Evolutionary conservation across 2,329 filamentous ascomycete species (phyloP).

Genomic region (Tolypocladium guangdongense): DNA sequence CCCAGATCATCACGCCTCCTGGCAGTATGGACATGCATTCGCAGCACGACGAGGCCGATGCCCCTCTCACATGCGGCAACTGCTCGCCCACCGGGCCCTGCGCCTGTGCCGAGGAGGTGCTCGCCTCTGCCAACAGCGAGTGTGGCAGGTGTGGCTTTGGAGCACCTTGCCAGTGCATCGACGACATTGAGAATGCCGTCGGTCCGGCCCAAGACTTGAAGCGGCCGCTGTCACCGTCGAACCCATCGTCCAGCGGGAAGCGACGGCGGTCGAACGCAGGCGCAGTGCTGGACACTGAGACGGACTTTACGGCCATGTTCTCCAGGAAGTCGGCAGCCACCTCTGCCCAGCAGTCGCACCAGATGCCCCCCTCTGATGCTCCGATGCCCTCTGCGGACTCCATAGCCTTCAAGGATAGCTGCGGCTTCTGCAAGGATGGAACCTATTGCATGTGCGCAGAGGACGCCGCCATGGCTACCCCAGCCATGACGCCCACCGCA

Average conservation of each 20-base stretch:
- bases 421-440: slow-evolving; percentile 74
- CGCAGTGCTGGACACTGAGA: slow-evolving; percentile 49
- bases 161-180: slow-evolving; percentile 52
- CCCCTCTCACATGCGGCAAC: slow-evolving; percentile 40
- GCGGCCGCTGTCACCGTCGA: slow-evolving; percentile 36
- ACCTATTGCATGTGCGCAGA: slow-evolving; percentile 78
- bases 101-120: slow-evolving; percentile 47
- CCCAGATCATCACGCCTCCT: slow-evolving; percentile 45
- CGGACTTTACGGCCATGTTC: slow-evolving; percentile 63
- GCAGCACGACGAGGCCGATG: slow-evolving; percentile 16
- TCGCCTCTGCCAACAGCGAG: slow-evolving; percentile 41
- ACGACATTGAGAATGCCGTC: slow-evolving; percentile 43
- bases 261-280: slow-evolving; percentile 32
- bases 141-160: slow-evolving; percentile 57
- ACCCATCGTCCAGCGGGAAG: slow-evolving; percentile 38
- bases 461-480: slow-evolving; percentile 26
- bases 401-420: slow-evolving; percentile 51
- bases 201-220: slow-evolving; percentile 30
- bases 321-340: slow-evolving; percentile 26
- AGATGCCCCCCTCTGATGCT: background rate
- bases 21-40: slow-evolving; percentile 25
- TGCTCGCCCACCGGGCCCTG: slow-evolving; percentile 43
- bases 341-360: slow-evolving; percentile 1
- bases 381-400: slow-evolving; percentile 23
- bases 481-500: slow-evolving; percentile 25